These are phyloP conservation scores for Austroboletus niveus DNA, from an alignment of 1,284 basidiomycete genomes.

Conservation along the genomic window DNA sequence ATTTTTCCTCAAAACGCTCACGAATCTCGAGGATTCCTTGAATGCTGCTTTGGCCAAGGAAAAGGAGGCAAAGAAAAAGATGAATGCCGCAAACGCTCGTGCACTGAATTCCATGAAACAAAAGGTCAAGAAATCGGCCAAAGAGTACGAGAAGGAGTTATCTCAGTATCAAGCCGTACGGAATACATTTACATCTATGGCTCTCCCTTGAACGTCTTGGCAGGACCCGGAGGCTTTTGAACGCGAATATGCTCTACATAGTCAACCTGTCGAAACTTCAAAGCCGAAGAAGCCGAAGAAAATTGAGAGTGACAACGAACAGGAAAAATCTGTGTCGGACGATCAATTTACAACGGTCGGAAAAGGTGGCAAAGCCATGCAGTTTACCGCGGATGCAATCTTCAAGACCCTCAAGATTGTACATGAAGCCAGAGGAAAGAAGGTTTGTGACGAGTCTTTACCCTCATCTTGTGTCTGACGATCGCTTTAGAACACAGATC, in stretches of 20 bases:
- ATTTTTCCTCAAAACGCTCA: constrained; percentile 80
- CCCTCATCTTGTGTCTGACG: constrained; percentile 4
- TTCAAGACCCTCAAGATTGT: constrained; percentile 92
- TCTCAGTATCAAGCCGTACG: constrained; percentile 78
- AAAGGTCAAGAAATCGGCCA: constrained; percentile 89
- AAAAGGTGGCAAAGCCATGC: constrained; percentile 83
- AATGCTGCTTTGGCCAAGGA: constrained; percentile 78
- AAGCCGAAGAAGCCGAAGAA: constrained; percentile 46
- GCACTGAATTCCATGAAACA: constrained; percentile 97
- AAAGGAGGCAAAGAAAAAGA: constrained; percentile 93
- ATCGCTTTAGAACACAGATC: constrained; percentile 82
- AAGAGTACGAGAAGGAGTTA: constrained; percentile 86
- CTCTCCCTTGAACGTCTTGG: constrained; percentile 6
- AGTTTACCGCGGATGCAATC: constrained; percentile 85
- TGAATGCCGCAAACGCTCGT: constrained; percentile 93
- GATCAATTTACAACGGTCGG: constrained; percentile 88
- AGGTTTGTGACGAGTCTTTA: constrained; percentile 51
- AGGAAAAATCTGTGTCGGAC: constrained; percentile 54
- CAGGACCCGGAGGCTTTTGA: constrained; percentile 91
- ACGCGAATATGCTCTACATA: constrained; percentile 60
- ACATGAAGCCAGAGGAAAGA: constrained; percentile 95
- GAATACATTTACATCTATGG: constrained; percentile 2
- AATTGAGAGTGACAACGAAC: constrained; percentile 35
- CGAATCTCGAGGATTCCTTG: constrained; percentile 77
- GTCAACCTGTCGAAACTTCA: constrained; percentile 49